Percentiles rank a stretch among this genome's conserved stretches.
These are phyloP conservation scores for Penicillium ucsense DNA, from an alignment of 495 filamentous ascomycete species.

Conservation along the genomic window DNA sequence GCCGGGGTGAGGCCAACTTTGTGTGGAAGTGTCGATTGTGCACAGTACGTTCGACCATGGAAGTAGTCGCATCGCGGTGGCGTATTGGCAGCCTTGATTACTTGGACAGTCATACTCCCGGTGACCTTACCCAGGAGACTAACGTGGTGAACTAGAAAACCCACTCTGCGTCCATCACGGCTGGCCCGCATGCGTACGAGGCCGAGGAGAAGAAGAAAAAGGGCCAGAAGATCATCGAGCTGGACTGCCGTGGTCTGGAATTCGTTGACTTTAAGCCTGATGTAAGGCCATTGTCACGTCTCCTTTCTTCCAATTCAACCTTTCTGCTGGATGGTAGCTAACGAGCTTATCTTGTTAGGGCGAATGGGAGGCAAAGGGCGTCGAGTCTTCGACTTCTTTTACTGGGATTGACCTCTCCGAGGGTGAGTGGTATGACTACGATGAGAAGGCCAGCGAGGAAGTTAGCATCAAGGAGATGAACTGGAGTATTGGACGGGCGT, in stretches of 20 bases:
- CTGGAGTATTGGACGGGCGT: conserved; percentile 62
- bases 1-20: conserved; percentile 92
- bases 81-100: too few relatives aligned
- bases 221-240: conserved; percentile 66
- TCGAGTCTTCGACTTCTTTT: conserved; percentile 72
- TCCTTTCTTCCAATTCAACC: neutral
- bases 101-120: neutral
- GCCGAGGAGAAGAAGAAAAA: conserved; percentile 47
- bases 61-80: too few relatives aligned
- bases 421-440: conserved; percentile 86
- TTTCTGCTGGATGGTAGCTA: neutral
- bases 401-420: conserved; percentile 69
- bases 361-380: conserved; percentile 76
- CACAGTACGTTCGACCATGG: conserved; percentile 44
- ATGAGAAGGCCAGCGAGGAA: conserved; percentile 70
- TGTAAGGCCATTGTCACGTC: conserved; percentile 34
- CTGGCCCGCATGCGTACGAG: conserved; percentile 59
- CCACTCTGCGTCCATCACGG: conserved; percentile 60
- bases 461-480: conserved; percentile 86
- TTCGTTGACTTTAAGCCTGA: conserved; percentile 85
- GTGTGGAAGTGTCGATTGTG: conserved; percentile 96
- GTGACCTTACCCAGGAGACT: neutral
- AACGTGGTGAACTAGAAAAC: conserved; percentile 38
- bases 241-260: conserved; percentile 91
- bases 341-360: conserved; percentile 40